Evolutionary conservation across 176 grass and related monocot genomes (phyloP), one percentile per base, ranked within the genome.

Genomic region (Cenchrus purpureus): DNA sequence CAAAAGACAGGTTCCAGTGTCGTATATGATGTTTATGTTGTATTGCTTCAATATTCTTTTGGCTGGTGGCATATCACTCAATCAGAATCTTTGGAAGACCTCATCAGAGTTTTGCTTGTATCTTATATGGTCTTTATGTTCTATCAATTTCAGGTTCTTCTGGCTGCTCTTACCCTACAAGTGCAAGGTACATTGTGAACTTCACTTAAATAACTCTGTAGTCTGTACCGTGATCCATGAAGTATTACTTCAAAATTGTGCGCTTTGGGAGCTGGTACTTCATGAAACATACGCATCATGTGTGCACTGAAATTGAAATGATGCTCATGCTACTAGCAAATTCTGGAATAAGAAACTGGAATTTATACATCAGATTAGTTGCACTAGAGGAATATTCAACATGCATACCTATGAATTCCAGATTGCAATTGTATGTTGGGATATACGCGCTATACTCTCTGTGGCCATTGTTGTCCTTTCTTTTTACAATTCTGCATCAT

Each of bases 141-240:
- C 12, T 25, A 44, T 50, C 49, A 11, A 66, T 85, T 81, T 79
- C 84, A 98, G 93, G 97, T 87, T 82, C 80, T 78, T 82, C 57
- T 84, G 91, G 91, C 54, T 98, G 97, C 79, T 77, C 90, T 17
- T 98, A 70, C 80, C 97, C 97, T 12, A 49, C 93, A 75, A 92
- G 89, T 70, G 44, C 91, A 82, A 92, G 91, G 97, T 98, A 91
- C 65, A 43, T 44, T 32, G 0, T 63, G 12, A 64, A 79, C 75
- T 49, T 56, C 16, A 45, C 6, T 64, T 71, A 19, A 52, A 78
- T 78, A 55, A 90, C 12, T 57, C 2, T 16, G 37, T 40, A 40
- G 37, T 40, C 37, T 40, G 5, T 34, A 55, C 20, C 0, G 72
- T 54, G 19, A 19, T 73, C 25, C 49, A 74, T 54, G 49, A 53